Percentiles rank a stretch among this genome's conserved stretches.
These are phyloP conservation scores for Colletotrichum simmondsii DNA, from an alignment of 2,329 filamentous ascomycete species.

Conservation along the genomic window DNA sequence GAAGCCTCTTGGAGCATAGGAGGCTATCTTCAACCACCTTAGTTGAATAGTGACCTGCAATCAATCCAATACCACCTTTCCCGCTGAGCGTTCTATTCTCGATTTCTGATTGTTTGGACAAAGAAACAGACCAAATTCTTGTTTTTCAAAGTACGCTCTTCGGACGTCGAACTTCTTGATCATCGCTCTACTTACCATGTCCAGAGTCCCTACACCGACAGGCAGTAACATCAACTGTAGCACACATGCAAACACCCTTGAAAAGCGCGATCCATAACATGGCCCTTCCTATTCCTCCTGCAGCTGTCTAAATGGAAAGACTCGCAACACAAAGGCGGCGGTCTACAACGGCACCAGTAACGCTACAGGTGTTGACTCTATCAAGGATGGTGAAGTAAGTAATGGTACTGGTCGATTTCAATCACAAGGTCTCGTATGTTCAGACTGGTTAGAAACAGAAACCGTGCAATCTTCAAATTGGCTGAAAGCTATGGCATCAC, in stretches of 20 bases:
- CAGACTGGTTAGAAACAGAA: neutral
- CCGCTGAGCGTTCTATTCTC: neutral
- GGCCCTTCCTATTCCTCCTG: neutral
- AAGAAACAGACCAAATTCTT: neutral
- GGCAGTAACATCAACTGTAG: neutral
- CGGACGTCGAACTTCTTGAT: neutral
- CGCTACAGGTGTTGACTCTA: neutral
- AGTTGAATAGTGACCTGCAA: neutral
- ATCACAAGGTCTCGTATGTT: neutral
- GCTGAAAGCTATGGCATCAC: neutral
- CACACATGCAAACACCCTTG: neutral
- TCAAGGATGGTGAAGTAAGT: neutral
- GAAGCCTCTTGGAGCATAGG: neutral
- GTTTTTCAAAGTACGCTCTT: neutral
- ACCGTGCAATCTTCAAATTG: too few relatives aligned
- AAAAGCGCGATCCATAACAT: neutral
- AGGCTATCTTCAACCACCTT: neutral
- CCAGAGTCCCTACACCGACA: neutral
- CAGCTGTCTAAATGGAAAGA: neutral
- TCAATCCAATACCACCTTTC: neutral
- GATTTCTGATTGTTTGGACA: neutral
- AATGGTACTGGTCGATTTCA: neutral
- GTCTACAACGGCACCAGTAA: slow-evolving; percentile 6
- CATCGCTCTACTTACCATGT: too few relatives aligned
- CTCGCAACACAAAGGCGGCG: neutral